Evolutionary conservation across 1,284 basidiomycete genomes (phyloP), one percentile per base, ranked within the genome.

Genomic region (Termitomyces sp.): DNA sequence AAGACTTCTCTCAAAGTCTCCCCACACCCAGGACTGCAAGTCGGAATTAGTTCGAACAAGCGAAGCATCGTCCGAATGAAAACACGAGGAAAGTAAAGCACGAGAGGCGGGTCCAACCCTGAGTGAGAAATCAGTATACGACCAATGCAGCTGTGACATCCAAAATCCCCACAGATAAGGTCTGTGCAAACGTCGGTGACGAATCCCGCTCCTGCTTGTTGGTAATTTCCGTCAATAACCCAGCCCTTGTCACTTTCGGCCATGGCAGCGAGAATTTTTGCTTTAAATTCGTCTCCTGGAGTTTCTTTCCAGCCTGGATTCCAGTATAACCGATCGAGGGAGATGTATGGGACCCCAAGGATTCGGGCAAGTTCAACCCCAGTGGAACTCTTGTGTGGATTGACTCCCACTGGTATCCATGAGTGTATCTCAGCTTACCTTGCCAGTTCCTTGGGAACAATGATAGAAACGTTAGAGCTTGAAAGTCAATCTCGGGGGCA

Each of bases 101-200:
- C 24, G 41, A 86, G 68, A 8, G 84, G 84, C 14, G 82, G 81
- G 60, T 85, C 81, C 19, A 86, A 69, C 84, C 83, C 83, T 85
- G 53, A 19, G 38, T 14, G 16, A 39, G 14, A 21, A 31, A 43
- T 34, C 11, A 34, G 37, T 37, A n/a, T n/a, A 19, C 9, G 8
- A 37, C 28, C 3, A 35, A 28, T 10, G 37, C 46, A 33, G 35
- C 50, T 19, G 37, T 31, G 33, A 13, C 16, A 37, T 18, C 28
- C 13, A 41, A 5, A 34, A 40, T 41, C 10, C 78, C 57, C 58
- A 86, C 84, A 85, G 24, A 86, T 76, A 9, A 83, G 64, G 62
- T 86, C 83, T 11, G 83, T 84, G 6, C 75, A 71, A 34, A 64
- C 61, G 5, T 74, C 68, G 0, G 64, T 56, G 5, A 78, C 62